phyloP scores from a whole-genome alignment of 306 rosid species.

The Pueraria montana region DNA sequence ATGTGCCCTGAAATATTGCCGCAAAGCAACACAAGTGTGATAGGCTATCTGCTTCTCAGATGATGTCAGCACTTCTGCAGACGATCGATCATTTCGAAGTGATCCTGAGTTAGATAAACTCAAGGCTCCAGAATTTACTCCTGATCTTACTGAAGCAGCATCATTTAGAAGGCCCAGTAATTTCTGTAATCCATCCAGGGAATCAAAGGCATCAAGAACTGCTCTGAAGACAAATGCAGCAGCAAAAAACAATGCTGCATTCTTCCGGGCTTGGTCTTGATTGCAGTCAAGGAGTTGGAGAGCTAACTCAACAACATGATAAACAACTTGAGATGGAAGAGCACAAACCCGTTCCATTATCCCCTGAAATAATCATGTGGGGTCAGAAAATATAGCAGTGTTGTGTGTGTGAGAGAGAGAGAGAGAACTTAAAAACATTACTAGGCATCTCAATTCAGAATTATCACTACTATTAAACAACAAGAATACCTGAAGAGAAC shows the following conservation, averaged over 20 bases:
- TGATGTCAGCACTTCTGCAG: slow-evolving; percentile 90
- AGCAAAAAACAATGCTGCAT: slow-evolving; percentile 88
- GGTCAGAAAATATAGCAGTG: slow-evolving; percentile 30
- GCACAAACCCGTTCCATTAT: slow-evolving; percentile 99
- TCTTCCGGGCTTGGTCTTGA: slow-evolving; percentile 94
- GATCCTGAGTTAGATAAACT: slow-evolving; percentile 75
- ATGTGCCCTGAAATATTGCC: slow-evolving; percentile 96
- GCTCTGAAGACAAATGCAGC: slow-evolving; percentile 99
- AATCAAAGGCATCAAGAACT: slow-evolving; percentile 95
- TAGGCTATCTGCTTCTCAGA: slow-evolving; percentile 98
- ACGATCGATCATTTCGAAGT: slow-evolving; percentile 85
- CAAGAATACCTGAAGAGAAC: slow-evolving; percentile 89
- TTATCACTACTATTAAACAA: slow-evolving; percentile 17
- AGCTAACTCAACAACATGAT: slow-evolving; percentile 89
- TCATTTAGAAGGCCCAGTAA: slow-evolving; percentile 84
- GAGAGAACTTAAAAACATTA: not conserved
- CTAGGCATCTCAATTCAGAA: slow-evolving; percentile 6
- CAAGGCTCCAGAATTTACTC: slow-evolving; percentile 83
- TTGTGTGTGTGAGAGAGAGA: not conserved
- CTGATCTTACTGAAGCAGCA: slow-evolving; percentile 91
- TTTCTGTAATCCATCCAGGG: slow-evolving; percentile 89
- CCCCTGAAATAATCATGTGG: slow-evolving; percentile 62
- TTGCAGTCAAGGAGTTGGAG: slow-evolving; percentile 91
- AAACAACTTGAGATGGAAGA: slow-evolving; percentile 83
- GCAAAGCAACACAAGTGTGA: slow-evolving; percentile 91